Conservation (phyloP, 2,329 filamentous ascomycete genomes). For the Sclerotiophoma versabilis region DNA sequence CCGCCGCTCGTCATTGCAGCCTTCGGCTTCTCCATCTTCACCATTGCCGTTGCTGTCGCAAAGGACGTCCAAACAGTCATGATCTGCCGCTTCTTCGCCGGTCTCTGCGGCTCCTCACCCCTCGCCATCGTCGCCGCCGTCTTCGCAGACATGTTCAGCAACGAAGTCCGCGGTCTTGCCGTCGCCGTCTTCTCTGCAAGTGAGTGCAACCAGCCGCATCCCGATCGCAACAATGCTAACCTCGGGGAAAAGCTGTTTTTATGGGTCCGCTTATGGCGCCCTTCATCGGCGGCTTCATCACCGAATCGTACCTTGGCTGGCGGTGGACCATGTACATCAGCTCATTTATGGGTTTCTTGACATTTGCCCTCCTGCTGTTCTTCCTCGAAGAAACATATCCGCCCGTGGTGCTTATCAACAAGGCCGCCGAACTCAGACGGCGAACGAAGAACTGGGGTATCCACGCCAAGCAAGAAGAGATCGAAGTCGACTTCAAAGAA, state of each 20-base stretch:
- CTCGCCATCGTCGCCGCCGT: slow-evolving; percentile 61
- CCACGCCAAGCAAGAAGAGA: slow-evolving; percentile 64
- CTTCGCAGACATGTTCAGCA: slow-evolving; percentile 65
- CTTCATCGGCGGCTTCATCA: slow-evolving; percentile 63
- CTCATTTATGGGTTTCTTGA: slow-evolving; percentile 63
- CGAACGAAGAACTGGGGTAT: slow-evolving; percentile 67
- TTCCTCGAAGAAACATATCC: slow-evolving; percentile 67
- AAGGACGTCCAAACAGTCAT: slow-evolving; percentile 63
- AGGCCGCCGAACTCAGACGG: slow-evolving; percentile 62
- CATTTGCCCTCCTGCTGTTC: slow-evolving; percentile 57
- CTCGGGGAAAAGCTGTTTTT: no score
- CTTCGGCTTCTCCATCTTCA: slow-evolving; percentile 61
- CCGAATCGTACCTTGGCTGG: slow-evolving; percentile 59
- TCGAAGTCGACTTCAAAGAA: slow-evolving; percentile 60
- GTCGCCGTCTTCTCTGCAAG: slow-evolving; percentile 61
- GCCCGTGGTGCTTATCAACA: slow-evolving; percentile 63
- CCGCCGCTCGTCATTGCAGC: slow-evolving; percentile 57
- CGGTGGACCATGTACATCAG: slow-evolving; percentile 63
- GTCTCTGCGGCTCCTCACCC: slow-evolving; percentile 62
- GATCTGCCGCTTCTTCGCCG: slow-evolving; percentile 62
- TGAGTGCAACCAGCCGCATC: no score
- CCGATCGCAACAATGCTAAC: neutral
- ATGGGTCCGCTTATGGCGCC: slow-evolving; percentile 61
- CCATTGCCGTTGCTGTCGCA: slow-evolving; percentile 56
- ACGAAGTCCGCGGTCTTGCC: slow-evolving; percentile 49